These are phyloP conservation scores for Glonium stellatum DNA, from an alignment of 495 filamentous ascomycete species.

Conservation along the genomic window DNA sequence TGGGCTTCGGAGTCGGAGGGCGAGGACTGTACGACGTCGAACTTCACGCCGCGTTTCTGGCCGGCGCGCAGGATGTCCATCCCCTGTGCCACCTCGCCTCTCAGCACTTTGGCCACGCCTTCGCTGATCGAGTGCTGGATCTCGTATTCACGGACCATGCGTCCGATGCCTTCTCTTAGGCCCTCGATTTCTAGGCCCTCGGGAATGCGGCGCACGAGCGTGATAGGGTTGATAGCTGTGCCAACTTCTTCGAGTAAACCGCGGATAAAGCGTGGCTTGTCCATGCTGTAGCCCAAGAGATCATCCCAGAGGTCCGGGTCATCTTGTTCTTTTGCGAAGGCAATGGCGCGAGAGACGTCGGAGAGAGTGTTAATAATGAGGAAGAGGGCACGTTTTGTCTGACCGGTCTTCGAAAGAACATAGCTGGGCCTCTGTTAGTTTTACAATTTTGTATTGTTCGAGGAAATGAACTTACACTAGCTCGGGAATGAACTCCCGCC, in stretches of 20 bases:
- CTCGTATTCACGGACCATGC: constrained; percentile 87
- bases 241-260: constrained; percentile 90
- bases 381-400: constrained; percentile 80
- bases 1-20: constrained; percentile 22
- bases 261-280: constrained; percentile 88
- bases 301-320: constrained; percentile 93
- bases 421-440: constrained; percentile 40
- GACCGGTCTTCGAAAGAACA: constrained; percentile 86
- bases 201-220: constrained; percentile 81
- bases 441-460: background rate
- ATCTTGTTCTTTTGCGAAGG: constrained; percentile 86
- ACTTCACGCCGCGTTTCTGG: constrained; percentile 77
- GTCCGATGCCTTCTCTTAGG: constrained; percentile 70
- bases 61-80: constrained; percentile 72
- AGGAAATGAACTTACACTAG: constrained; percentile 49
- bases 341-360: constrained; percentile 85
- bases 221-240: constrained; percentile 83
- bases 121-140: constrained; percentile 85
- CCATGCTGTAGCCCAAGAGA: constrained; percentile 89
- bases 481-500: constrained; percentile 71
- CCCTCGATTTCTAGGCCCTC: constrained; percentile 87
- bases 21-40: constrained; percentile 55
- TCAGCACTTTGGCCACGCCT: constrained; percentile 78
- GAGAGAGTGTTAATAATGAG: constrained; percentile 83
- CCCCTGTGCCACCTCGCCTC: constrained; percentile 76